These are phyloP conservation scores for Podospora australis DNA, from an alignment of 495 filamentous ascomycete species.

Conservation along the genomic window DNA sequence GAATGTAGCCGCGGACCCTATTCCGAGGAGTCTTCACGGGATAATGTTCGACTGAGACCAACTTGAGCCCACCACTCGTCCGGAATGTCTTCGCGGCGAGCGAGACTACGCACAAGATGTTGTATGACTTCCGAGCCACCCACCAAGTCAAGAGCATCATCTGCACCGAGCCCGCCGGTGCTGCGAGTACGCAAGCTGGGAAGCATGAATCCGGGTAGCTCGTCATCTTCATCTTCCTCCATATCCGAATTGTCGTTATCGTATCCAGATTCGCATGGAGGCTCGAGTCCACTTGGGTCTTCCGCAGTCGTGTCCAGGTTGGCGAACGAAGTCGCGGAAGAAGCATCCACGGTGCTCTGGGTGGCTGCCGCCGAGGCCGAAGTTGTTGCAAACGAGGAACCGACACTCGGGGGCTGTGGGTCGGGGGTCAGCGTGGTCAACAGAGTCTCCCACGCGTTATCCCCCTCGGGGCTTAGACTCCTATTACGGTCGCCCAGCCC, in stretches of 20 bases:
- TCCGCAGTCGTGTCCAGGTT: conserved; percentile 24
- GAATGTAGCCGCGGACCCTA: background rate
- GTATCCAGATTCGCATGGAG: conserved; percentile 34
- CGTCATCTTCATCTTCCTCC: conserved; percentile 29
- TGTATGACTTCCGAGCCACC: conserved; percentile 59
- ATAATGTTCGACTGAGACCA: conserved; percentile 56
- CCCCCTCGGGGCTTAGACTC: conserved; percentile 69
- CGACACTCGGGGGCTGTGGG: conserved; percentile 67
- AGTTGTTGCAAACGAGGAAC: conserved; percentile 71
- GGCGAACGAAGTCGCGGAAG: conserved; percentile 32
- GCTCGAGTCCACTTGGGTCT: conserved; percentile 22
- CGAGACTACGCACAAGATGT: conserved; percentile 58
- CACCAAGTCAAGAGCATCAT: conserved; percentile 23
- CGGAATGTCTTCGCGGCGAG: conserved; percentile 61
- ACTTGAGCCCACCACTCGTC: conserved; percentile 73
- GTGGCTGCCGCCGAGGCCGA: conserved; percentile 40
- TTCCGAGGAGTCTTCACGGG: conserved; percentile 32
- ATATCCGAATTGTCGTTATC: conserved; percentile 32
- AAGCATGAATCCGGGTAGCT: conserved; percentile 3
- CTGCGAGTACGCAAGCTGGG: background rate
- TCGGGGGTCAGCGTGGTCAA: conserved; percentile 75
- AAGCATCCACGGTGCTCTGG: conserved; percentile 27
- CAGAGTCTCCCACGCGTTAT: conserved; percentile 71
- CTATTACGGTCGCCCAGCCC: conserved; percentile 79
- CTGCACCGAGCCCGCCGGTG: conserved; percentile 25